These are phyloP conservation scores for Aspergillus sclerotialis DNA, from an alignment of 2,329 filamentous ascomycete species.

Conservation along the genomic window DNA sequence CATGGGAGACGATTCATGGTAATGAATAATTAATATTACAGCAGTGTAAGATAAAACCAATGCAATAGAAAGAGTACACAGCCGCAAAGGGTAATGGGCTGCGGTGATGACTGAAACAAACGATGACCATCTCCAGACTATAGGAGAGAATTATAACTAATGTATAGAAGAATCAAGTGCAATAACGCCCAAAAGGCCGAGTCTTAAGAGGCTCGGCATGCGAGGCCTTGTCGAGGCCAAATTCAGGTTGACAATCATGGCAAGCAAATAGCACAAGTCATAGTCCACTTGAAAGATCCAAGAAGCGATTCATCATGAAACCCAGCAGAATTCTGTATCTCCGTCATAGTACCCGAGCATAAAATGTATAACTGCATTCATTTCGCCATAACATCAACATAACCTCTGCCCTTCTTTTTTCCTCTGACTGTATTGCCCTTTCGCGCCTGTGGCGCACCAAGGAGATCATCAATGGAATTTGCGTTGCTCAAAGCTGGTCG, in stretches of 20 bases:
- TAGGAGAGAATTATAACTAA: not conserved
- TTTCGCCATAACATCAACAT: constrained; percentile 93
- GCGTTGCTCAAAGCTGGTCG: constrained; percentile 77
- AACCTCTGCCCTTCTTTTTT: constrained; percentile 76
- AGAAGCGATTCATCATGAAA: constrained; percentile 15
- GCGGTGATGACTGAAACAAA: too few relatives aligned
- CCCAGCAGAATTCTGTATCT: too few relatives aligned
- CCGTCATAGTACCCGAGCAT: too few relatives aligned
- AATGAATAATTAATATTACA: constrained; percentile 4
- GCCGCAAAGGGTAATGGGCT: too few relatives aligned
- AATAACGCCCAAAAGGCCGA: constrained; percentile 3
- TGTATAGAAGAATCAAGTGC: constrained; percentile 6
- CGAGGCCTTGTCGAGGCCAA: constrained; percentile 7
- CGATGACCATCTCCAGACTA: not conserved
- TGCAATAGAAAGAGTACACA: constrained; percentile 5
- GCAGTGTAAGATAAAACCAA: not conserved
- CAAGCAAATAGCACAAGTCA: constrained; percentile 6
- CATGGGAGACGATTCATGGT: not conserved
- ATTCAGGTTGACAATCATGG: constrained; percentile 5
- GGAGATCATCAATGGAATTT: constrained; percentile 89
- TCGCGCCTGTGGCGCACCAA: constrained; percentile 66
- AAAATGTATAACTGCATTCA: constrained; percentile 15
- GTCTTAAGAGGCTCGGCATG: constrained; percentile 5
- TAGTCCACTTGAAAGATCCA: constrained; percentile 8
- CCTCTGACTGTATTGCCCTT: constrained; percentile 60